Evolutionary conservation across 257 asterid genomes (phyloP), one percentile per base, ranked within the genome.

Genomic region (Eucommia ulmoides): DNA sequence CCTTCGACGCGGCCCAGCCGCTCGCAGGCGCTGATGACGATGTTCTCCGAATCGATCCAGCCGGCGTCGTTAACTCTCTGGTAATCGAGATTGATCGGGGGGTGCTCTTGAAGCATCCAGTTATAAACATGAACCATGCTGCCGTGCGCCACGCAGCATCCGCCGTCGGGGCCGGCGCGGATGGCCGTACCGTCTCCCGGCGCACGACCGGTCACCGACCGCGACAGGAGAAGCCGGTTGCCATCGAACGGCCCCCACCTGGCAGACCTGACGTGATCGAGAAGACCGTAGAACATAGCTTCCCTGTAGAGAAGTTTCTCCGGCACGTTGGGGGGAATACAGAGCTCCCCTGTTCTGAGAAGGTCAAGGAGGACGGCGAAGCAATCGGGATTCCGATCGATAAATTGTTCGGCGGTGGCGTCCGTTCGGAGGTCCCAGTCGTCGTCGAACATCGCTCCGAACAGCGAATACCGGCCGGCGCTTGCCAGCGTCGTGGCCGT

Each of bases 61-160:
- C 77, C 62, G 0, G 78, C 92, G 55, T 88, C 97, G 38, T 88
- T 88, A 45, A 88, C 95, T 56, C 95, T 77, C 56, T 84, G 95
- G 18, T 88, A 88, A 63, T 88, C 93, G 33, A 88, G 97, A 59
- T 62, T 83, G 5, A 84, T 69, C 0, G 95, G 80, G 25, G 88
- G 82, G 45, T 79, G 97, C 52, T 84, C 93, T 21, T 81, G 88
- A 62, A 88, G 53, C 86, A 75, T 84, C 97, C 97, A 88, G 54
- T 83, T 95, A 54, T 88, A 88, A 22, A 88, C 92, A 52, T 88
- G 97, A 35, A 88, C 97, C 85, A 88, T 69, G 52, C 91, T 77
- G 1, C 97, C 97, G 47, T 88, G 93, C 9, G 95, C 97, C 41
- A 88, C 97, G 42, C 97, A 88, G 50, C 93, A 84, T 2, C 97